A percentile compares a stretch with the other conserved stretches of the same genome.
Conservation (phyloP, 2,329 filamentous ascomycete genomes). For the Diplodia corticola region DNA sequence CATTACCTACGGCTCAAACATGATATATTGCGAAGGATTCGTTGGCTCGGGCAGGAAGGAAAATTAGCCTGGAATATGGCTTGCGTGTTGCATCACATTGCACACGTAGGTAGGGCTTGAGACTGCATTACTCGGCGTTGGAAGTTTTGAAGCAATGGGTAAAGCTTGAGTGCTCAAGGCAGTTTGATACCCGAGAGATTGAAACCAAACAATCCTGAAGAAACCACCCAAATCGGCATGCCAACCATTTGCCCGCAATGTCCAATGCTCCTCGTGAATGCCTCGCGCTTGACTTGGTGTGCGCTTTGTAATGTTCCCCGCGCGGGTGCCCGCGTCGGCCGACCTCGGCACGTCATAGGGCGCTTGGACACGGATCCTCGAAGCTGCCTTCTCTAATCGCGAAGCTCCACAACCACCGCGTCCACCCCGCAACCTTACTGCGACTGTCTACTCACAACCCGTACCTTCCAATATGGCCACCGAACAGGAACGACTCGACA, state of each 20-base stretch:
- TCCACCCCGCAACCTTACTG: background rate
- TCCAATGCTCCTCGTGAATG: background rate
- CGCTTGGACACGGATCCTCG: conserved; percentile 4
- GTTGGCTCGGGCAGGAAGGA: background rate
- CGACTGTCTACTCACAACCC: background rate
- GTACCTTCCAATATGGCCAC: conserved; percentile 31
- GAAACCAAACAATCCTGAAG: background rate
- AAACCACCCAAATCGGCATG: background rate
- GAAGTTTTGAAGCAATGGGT: background rate
- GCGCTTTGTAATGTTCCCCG: conserved; percentile 1
- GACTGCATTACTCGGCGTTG: conserved; percentile 3
- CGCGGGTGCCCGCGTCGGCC: background rate
- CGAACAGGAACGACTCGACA: conserved; percentile 21
- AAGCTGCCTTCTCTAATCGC: conserved; percentile 1
- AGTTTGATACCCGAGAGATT: conserved; percentile 2
- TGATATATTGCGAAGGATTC: too few species aligned
- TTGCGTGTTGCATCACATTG: background rate
- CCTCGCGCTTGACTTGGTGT: background rate
- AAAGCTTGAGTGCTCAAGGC: background rate
- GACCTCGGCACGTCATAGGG: conserved; percentile 17
- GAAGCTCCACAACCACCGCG: conserved; percentile 12
- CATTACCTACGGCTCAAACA: background rate
- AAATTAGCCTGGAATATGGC: conserved; percentile 2
- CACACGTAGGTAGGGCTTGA: background rate
- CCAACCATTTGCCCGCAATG: background rate